These are phyloP conservation scores for Penicillium coffeae DNA, from an alignment of 495 filamentous ascomycete genomes.

Conservation along the genomic window DNA sequence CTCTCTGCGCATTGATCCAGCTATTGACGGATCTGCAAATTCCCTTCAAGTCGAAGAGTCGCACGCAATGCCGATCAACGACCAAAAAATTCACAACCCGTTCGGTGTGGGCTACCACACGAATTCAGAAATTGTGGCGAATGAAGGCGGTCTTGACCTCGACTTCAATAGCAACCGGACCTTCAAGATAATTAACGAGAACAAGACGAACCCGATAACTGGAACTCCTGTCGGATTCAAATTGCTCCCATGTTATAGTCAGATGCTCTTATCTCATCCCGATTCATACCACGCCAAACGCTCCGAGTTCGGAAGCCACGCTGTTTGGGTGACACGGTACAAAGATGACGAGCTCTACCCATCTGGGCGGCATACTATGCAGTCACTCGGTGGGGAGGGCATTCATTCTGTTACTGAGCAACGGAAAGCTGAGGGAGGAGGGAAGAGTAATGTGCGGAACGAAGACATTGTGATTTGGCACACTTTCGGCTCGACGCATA, in stretches of 20 bases:
- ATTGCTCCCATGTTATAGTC: slow-evolving; percentile 64
- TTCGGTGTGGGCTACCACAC: slow-evolving; percentile 71
- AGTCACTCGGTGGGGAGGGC: slow-evolving; percentile 57
- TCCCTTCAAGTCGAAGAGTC: slow-evolving; percentile 68
- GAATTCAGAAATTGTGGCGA: slow-evolving; percentile 47
- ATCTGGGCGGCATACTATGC: slow-evolving; percentile 80
- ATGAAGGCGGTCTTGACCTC: slow-evolving; percentile 61
- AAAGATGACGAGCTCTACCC: slow-evolving; percentile 74
- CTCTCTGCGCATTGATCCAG: slow-evolving; percentile 78
- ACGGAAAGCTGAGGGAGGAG: slow-evolving; percentile 1
- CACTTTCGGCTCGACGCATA: slow-evolving; percentile 58
- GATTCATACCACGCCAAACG: slow-evolving; percentile 66
- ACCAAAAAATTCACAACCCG: slow-evolving; percentile 56
- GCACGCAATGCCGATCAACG: slow-evolving; percentile 59
- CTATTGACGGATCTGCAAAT: slow-evolving; percentile 69
- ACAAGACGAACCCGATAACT: slow-evolving; percentile 64
- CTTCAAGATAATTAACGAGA: slow-evolving; percentile 81
- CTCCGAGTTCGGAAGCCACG: slow-evolving; percentile 73
- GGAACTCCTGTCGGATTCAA: slow-evolving; percentile 75
- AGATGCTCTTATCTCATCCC: slow-evolving; percentile 72
- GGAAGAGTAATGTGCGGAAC: slow-evolving; percentile 36
- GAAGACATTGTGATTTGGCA: slow-evolving; percentile 45
- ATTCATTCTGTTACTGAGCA: slow-evolving; percentile 16
- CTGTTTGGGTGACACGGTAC: slow-evolving; percentile 77
- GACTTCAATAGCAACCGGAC: slow-evolving; percentile 58